Conservation (phyloP, 257 asterid genomes). For the Prunella vulgaris region DNA sequence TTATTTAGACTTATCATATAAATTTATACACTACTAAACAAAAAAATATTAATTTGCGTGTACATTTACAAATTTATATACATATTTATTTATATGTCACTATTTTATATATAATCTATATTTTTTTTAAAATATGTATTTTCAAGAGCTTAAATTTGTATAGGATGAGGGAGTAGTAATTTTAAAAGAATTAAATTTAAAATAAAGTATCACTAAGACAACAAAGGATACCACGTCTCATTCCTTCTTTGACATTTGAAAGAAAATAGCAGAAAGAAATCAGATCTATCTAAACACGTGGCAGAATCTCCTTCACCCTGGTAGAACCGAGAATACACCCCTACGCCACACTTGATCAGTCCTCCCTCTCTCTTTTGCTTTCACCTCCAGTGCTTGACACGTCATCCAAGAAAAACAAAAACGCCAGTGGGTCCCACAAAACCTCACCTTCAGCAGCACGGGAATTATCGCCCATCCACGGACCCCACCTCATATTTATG, state of each 20-base stretch:
- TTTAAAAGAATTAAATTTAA: too few relatives aligned
- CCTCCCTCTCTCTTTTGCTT: conserved; percentile 10
- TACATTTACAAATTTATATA: too few relatives aligned
- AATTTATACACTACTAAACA: too few relatives aligned
- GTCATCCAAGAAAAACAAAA: conserved; percentile 22
- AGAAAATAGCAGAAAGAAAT: background rate
- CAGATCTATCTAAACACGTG: conserved; percentile 8
- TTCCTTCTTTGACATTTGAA: background rate
- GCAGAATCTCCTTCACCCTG: conserved; percentile 5
- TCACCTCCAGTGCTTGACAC: conserved; percentile 36
- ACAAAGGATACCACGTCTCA: too few relatives aligned
- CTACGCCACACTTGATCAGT: conserved; percentile 10
- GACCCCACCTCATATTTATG: conserved; percentile 35
- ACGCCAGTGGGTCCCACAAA: conserved; percentile 21
- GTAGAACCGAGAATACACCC: conserved; percentile 22
- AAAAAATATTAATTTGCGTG: too few relatives aligned
- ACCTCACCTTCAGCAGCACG: conserved; percentile 23
- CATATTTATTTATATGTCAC: too few relatives aligned
- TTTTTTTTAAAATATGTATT: too few relatives aligned
- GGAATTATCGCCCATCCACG: conserved; percentile 42
- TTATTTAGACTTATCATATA: too few relatives aligned
- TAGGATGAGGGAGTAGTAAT: too few relatives aligned
- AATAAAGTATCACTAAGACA: too few relatives aligned
- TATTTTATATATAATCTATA: too few relatives aligned
- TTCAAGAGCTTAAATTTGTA: too few relatives aligned